A percentile compares a stretch with the other conserved stretches of the same genome.
phyloP scores from a whole-genome alignment of 2,329 filamentous ascomycete species.

The Fusarium incarnatum region DNA sequence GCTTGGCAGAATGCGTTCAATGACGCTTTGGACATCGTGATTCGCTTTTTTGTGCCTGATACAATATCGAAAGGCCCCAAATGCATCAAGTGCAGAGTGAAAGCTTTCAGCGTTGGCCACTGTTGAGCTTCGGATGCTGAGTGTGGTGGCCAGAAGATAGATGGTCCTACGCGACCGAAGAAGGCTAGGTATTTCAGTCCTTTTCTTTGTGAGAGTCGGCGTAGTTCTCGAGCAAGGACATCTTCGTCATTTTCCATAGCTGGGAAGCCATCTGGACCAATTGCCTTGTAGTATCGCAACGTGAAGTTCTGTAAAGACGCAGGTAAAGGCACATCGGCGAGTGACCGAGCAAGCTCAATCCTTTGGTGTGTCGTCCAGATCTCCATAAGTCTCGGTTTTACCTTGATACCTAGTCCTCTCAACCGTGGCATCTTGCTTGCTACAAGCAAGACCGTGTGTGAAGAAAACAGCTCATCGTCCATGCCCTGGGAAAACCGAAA shows the following conservation, averaged over 20 bases:
- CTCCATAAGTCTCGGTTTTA: too few relatives aligned
- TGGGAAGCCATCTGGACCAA: neutral
- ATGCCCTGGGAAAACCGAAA: accelerated
- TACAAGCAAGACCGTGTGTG: conserved; percentile 3
- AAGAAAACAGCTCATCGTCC: neutral
- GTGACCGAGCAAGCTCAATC: neutral
- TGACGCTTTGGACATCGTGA: neutral
- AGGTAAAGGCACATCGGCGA: neutral
- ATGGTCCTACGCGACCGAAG: neutral
- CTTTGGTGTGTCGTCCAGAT: neutral
- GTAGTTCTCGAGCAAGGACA: neutral
- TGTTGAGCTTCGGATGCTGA: neutral
- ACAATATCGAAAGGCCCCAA: too few relatives aligned
- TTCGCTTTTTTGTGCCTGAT: accelerated
- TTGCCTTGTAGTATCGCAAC: neutral
- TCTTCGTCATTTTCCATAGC: neutral
- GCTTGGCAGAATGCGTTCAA: conserved; percentile 3
- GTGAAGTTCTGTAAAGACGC: neutral
- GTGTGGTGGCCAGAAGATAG: conserved; percentile 12
- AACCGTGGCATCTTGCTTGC: conserved; percentile 11
- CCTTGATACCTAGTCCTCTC: neutral
- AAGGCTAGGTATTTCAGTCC: conserved; percentile 5
- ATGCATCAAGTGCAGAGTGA: neutral
- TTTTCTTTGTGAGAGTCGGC: neutral
- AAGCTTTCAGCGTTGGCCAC: conserved; percentile 18